A percentile compares a stretch with the other conserved stretches of the same genome.
phyloP scores from a whole-genome alignment of 2,329 filamentous ascomycete genomes.

The Colletotrichum sp. region DNA sequence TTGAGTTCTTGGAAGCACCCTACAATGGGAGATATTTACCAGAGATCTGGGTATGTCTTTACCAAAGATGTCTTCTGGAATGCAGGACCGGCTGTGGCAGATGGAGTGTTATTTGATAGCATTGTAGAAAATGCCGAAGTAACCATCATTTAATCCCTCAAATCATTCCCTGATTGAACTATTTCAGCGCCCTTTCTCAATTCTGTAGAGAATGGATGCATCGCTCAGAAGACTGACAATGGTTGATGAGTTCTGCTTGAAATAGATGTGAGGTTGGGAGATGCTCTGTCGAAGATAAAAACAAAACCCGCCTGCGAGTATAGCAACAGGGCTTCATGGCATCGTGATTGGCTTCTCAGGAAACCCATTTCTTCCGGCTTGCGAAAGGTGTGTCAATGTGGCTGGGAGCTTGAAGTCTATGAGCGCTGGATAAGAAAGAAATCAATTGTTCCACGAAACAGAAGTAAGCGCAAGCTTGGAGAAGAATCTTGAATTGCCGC shows the following conservation, averaged over 20 bases:
- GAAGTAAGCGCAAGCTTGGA: background rate
- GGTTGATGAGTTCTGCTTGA: background rate
- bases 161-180: background rate
- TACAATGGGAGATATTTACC: background rate
- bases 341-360: background rate
- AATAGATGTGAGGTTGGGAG: too few species aligned
- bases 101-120: background rate
- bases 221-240: rapidly evolving
- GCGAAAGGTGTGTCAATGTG: background rate
- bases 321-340: background rate
- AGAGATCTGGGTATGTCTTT: background rate
- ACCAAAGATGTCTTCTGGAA: background rate
- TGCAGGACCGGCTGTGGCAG: background rate
- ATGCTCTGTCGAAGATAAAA: too few species aligned
- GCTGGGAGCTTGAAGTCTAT: background rate
- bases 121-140: background rate
- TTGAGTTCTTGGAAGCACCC: background rate
- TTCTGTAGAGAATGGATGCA: background rate
- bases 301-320: background rate
- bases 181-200: background rate
- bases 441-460: background rate
- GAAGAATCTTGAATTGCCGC: background rate
- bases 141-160: background rate
- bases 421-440: background rate
- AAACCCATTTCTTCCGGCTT: background rate